Base-by-base conservation (phyloP, 2,329 filamentous ascomycete species). In the Didymosphaeria variabile region DNA sequence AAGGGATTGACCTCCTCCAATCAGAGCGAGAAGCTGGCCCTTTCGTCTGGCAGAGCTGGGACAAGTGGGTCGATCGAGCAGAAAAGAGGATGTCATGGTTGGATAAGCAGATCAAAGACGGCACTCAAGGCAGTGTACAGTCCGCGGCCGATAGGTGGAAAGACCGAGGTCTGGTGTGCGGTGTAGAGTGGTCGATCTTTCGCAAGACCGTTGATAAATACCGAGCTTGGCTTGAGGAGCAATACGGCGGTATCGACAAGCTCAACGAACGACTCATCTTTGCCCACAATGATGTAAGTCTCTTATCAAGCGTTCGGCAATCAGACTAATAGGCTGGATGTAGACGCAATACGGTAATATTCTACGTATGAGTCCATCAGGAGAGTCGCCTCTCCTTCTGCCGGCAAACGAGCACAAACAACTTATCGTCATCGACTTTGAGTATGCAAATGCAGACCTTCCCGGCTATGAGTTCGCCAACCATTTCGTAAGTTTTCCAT, bases 291-390 rank as follows among this genome's bases (percentile, higher is more conserved):
- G 95, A 99, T 85, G 93, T 96, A 80, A 82, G 90, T 21, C 6
- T 5, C 23, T 12, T n/a, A 2, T 5, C 10, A 10, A 1, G 5
- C 4, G 12, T 31, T 29, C 26, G 55, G 36, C 10, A 21, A 32
- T 9, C 42, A 42, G 4, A 34, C 67, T 74, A 21, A 74, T 49
- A 46, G 9, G 12, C 26, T 19, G 31, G 10, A 21, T n/a, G 42
- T 53, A 97, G 93, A 97, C 95, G 5, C 95, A 99, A 88, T 98
- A 99, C 73, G 95, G 95, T 66, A 99, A 99, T 75, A 95, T 99
- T 64, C 88, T 99, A 53, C 92, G 94, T 40, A 82, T 90, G 77
- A 87, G 92, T 67, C 87, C 87, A 2, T 81, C 82, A 42, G 85
- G 84, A 52, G 90, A 93, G 69, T 97, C 94, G 0, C 95, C 94